These are phyloP conservation scores for Marasmius fiardii DNA, from an alignment of 1,284 basidiomycete genomes.

Conservation along the genomic window DNA sequence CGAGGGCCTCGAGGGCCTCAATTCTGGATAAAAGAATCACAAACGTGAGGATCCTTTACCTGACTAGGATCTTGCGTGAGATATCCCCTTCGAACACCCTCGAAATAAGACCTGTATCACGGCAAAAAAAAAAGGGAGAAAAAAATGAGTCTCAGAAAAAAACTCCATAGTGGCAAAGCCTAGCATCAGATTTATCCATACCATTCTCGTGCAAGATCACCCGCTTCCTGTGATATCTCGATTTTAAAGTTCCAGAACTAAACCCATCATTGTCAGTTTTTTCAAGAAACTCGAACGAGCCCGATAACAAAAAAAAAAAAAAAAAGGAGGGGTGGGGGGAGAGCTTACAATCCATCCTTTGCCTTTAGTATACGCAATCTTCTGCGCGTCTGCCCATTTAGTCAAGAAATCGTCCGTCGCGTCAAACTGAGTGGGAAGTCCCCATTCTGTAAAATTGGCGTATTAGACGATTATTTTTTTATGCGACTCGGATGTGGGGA, in stretches of 20 bases:
- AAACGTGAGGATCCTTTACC: conserved; percentile 57
- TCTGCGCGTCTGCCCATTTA: conserved; percentile 80
- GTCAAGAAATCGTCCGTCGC: conserved; percentile 60
- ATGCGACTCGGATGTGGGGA: no score
- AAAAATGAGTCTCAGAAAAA: background rate
- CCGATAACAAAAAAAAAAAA: background rate
- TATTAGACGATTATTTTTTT: conserved; percentile 14
- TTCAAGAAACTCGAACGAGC: no score
- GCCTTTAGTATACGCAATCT: conserved; percentile 57
- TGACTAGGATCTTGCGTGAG: conserved; percentile 60
- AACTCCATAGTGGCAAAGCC: no score
- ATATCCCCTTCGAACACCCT: conserved; percentile 55
- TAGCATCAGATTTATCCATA: no score
- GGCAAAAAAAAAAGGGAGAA: background rate
- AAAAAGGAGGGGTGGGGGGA: background rate
- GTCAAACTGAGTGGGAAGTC: conserved; percentile 62
- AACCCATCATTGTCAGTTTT: background rate
- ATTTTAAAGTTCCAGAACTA: conserved; percentile 81
- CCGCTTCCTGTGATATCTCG: conserved; percentile 50
- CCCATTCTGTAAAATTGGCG: conserved; percentile 61
- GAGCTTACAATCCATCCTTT: conserved; percentile 67
- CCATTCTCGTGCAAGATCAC: conserved; percentile 56
- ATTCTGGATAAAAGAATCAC: conserved; percentile 41
- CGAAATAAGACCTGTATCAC: conserved; percentile 63
- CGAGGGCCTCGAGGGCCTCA: background rate